Conservation (phyloP, 2,329 filamentous ascomycete species). For the Claviceps spartinae region DNA sequence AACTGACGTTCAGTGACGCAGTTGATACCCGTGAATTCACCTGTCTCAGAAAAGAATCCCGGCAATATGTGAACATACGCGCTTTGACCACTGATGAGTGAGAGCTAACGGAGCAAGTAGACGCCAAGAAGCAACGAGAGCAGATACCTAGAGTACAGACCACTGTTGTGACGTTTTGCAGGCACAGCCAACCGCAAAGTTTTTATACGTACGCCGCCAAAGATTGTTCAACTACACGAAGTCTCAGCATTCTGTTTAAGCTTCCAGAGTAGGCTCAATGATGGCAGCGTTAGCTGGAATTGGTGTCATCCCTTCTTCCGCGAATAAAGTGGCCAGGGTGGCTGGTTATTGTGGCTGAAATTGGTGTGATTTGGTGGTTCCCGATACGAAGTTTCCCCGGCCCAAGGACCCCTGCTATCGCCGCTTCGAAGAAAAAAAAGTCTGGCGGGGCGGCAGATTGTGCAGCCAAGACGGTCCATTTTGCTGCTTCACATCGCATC, state of each 20-base stretch:
- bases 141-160: background rate
- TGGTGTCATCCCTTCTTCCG: background rate
- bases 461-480: background rate
- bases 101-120: background rate
- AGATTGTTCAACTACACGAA: too few species aligned
- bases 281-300: too few species aligned
- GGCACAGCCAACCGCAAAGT: too few species aligned
- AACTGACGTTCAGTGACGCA: background rate
- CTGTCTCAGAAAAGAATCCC: background rate
- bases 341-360: background rate
- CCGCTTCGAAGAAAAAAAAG: constrained; percentile 21
- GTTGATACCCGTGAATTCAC: background rate
- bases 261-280: too few species aligned
- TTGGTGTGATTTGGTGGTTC: background rate
- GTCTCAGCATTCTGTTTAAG: too few species aligned
- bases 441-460: constrained; percentile 21
- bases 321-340: background rate
- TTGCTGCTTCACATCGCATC: background rate
- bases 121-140: background rate
- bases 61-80: background rate
- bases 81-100: too few species aligned
- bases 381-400: constrained; percentile 21
- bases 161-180: too few species aligned
- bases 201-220: too few species aligned
- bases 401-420: constrained; percentile 16